Percentiles rank a stretch among this genome's conserved stretches.
phyloP scores from a whole-genome alignment of 2,329 filamentous ascomycete genomes.

The Sclerotinia trifoliorum region DNA sequence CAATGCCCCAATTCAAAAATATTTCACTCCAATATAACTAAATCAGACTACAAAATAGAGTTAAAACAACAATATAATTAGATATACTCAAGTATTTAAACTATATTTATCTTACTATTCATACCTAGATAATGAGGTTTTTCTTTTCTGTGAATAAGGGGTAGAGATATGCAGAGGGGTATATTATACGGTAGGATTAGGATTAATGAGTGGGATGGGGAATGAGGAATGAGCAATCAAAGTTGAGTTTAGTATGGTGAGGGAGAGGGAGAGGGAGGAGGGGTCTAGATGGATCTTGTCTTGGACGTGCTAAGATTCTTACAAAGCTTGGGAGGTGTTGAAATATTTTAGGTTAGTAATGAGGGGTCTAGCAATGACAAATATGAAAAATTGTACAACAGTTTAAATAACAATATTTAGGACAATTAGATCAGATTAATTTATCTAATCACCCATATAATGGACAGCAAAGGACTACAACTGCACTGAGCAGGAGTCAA shows the following conservation, averaged over 20 bases:
- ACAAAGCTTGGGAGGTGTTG: background rate
- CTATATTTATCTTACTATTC: too few relatives aligned
- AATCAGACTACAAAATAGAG: too few relatives aligned
- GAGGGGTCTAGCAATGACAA: background rate
- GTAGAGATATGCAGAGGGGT: background rate
- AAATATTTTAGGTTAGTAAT: too few relatives aligned
- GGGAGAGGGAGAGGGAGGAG: background rate
- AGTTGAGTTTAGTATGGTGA: too few relatives aligned
- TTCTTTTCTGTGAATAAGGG: too few relatives aligned
- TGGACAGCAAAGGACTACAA: slow-evolving; percentile 28
- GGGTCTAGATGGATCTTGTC: background rate
- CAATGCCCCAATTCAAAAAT: too few relatives aligned
- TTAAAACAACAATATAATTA: too few relatives aligned
- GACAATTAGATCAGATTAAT: background rate
- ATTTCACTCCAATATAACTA: too few relatives aligned
- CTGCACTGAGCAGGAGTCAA: slow-evolving; percentile 33
- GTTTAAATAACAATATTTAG: background rate
- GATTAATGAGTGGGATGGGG: background rate
- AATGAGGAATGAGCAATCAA: background rate
- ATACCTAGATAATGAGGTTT: too few relatives aligned
- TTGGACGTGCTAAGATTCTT: background rate
- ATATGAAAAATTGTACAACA: background rate
- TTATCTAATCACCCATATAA: background rate
- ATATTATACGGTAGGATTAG: too few relatives aligned
- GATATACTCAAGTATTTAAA: too few relatives aligned